Conservation (phyloP, 805 yeast species). For the Grigorovia transvaalensis region DNA sequence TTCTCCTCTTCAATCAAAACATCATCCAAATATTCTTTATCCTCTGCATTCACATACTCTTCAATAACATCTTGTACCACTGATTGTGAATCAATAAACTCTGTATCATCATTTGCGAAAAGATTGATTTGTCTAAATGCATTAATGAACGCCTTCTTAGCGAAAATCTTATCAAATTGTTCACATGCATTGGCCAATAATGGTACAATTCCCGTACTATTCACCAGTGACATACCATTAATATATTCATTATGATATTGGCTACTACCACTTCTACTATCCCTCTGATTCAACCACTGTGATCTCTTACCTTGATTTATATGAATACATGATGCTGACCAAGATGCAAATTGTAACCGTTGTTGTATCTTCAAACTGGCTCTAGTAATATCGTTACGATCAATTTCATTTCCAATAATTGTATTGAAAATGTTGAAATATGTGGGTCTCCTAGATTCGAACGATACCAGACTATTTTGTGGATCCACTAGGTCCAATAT, state of each 20-base stretch:
- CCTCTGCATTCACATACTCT: constrained; percentile 65
- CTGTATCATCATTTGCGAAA: constrained; percentile 37
- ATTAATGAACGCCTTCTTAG: constrained; percentile 74
- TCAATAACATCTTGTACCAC: constrained; percentile 67
- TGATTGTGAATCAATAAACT: constrained; percentile 69
- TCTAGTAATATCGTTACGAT: constrained; percentile 62
- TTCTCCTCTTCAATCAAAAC: constrained; percentile 29
- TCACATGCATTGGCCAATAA: constrained; percentile 55
- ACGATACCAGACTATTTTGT: constrained; percentile 59
- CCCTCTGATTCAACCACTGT: not conserved
- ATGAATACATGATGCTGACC: constrained; percentile 74
- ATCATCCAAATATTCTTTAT: constrained; percentile 36
- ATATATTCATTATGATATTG: constrained; percentile 34
- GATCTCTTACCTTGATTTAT: constrained; percentile 68
- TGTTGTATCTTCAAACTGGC: constrained; percentile 55
- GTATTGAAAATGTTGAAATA: constrained; percentile 66
- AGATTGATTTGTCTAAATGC: constrained; percentile 45
- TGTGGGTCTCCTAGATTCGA: constrained; percentile 33
- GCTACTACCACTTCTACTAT: not conserved
- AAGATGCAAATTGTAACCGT: constrained; percentile 68
- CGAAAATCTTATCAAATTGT: constrained; percentile 73
- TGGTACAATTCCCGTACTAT: constrained; percentile 64
- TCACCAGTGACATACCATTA: constrained; percentile 76
- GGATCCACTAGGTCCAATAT: constrained; percentile 73
- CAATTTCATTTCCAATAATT: constrained; percentile 45